Evolutionary conservation across 805 yeast genomes (phyloP).

Genomic region (Yamadazyma paraphyllophila): DNA sequence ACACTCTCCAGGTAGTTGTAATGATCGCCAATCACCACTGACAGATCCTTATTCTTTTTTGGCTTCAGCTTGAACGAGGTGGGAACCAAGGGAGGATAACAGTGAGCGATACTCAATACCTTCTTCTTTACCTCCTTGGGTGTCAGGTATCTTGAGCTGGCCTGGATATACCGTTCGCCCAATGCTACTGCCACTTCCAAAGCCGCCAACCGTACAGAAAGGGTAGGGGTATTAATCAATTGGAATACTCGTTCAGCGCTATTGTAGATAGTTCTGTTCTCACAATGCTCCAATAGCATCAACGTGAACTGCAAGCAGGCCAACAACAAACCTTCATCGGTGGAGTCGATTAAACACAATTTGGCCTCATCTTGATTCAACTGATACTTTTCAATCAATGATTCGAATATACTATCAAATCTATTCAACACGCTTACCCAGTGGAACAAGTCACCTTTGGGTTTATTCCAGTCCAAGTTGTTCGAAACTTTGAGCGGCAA

Average conservation of each 20-base stretch:
- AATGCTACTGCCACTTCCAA: slow-evolving; percentile 58
- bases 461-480: slow-evolving; percentile 54
- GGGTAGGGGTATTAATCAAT: slow-evolving; percentile 57
- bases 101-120: slow-evolving; percentile 52
- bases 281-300: slow-evolving; percentile 64
- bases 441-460: slow-evolving; percentile 65
- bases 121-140: slow-evolving; percentile 44
- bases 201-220: slow-evolving; percentile 58
- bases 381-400: slow-evolving; percentile 51
- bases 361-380: slow-evolving; percentile 46
- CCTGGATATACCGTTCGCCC: slow-evolving; percentile 57
- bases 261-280: slow-evolving; percentile 65
- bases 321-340: slow-evolving; percentile 48
- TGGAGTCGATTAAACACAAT: slow-evolving; percentile 41
- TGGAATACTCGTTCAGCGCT: slow-evolving; percentile 59
- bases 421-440: slow-evolving; percentile 78
- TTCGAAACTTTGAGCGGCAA: slow-evolving; percentile 39
- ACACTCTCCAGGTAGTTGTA: slow-evolving; percentile 44
- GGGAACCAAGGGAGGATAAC: slow-evolving; percentile 50
- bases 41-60: slow-evolving; percentile 2
- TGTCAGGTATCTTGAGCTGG: slow-evolving; percentile 42
- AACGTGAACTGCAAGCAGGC: slow-evolving; percentile 62
- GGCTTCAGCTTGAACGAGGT: slow-evolving; percentile 16
- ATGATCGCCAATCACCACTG: slow-evolving; percentile 36
- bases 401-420: slow-evolving; percentile 66